A percentile compares a stretch with the other conserved stretches of the same genome.
Evolutionary conservation across 2,329 filamentous ascomycete species (phyloP).

Genomic region (Penicillium janthinellum): DNA sequence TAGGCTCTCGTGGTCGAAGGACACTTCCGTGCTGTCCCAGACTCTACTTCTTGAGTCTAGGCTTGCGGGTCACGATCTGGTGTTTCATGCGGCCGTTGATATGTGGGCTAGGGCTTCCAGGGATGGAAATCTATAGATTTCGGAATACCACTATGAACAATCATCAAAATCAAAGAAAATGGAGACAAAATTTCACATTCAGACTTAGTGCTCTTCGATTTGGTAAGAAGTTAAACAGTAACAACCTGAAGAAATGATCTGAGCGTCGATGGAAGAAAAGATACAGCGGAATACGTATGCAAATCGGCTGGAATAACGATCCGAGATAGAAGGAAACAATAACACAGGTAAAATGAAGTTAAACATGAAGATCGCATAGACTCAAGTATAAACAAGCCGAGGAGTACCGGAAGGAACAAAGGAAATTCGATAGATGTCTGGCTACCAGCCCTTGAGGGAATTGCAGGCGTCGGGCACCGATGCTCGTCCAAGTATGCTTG

Average conservation of each 20-base stretch:
- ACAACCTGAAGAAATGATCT: not conserved
- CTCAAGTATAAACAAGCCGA: slow-evolving; percentile 12
- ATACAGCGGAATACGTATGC: slow-evolving; percentile 9
- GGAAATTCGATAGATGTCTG: not conserved
- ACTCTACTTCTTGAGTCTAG: not conserved
- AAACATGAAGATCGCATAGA: slow-evolving; percentile 9
- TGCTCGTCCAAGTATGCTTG: not conserved
- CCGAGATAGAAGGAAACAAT: not conserved
- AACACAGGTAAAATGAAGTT: slow-evolving; percentile 8
- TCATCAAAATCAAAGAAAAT: not conserved
- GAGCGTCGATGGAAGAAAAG: not conserved
- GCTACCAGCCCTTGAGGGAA: not conserved
- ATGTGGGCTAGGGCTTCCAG: not conserved
- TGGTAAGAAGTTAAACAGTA: not conserved
- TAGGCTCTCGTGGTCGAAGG: not conserved
- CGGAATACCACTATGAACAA: not conserved
- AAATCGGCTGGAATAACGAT: not conserved
- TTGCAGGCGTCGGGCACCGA: not conserved
- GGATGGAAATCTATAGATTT: not conserved
- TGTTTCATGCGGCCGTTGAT: not conserved
- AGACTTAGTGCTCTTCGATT: not conserved
- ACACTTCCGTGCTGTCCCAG: not conserved
- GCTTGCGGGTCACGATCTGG: not conserved
- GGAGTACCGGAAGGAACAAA: not conserved
- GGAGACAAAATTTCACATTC: not conserved